Conservation (phyloP, 208 protist species). For the Leishmania tropica region DNA sequence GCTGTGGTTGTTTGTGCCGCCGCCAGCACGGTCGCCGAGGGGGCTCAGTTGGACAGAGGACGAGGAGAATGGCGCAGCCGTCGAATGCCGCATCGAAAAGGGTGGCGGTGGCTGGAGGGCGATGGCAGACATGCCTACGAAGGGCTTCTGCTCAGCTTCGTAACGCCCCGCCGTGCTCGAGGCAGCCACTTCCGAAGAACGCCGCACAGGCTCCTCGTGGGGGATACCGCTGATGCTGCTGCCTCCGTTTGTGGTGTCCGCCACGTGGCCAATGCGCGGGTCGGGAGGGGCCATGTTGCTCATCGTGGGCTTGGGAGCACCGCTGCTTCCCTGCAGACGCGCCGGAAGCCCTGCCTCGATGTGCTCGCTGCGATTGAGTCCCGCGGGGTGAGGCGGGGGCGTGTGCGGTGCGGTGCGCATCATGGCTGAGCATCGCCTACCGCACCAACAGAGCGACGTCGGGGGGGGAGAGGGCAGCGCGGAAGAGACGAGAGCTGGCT, state of each 20-base stretch:
- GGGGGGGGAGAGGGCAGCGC: not conserved
- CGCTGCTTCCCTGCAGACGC: not conserved
- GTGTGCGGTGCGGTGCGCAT: not conserved
- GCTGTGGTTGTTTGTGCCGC: not conserved
- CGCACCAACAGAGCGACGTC: not conserved
- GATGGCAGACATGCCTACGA: not conserved
- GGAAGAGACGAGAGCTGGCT: not conserved
- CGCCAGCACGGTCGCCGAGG: not conserved
- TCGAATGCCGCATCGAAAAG: not conserved
- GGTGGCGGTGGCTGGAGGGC: constrained; percentile 6
- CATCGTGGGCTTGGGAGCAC: not conserved
- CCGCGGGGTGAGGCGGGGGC: not conserved
- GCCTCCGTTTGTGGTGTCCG: not conserved
- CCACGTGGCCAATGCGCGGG: not conserved
- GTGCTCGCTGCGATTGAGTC: not conserved
- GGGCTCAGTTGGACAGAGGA: not conserved
- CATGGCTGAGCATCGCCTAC: not conserved
- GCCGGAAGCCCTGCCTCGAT: not conserved
- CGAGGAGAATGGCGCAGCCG: not conserved
- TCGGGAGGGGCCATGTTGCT: not conserved
- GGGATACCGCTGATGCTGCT: not conserved
- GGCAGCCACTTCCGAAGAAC: not conserved
- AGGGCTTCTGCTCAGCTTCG: not conserved
- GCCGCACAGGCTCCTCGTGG: not conserved
- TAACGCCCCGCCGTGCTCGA: not conserved